Evolutionary conservation across 805 yeast genomes (phyloP), one percentile per base, ranked within the genome.

Genomic region (Saturnispora gosingensis): DNA sequence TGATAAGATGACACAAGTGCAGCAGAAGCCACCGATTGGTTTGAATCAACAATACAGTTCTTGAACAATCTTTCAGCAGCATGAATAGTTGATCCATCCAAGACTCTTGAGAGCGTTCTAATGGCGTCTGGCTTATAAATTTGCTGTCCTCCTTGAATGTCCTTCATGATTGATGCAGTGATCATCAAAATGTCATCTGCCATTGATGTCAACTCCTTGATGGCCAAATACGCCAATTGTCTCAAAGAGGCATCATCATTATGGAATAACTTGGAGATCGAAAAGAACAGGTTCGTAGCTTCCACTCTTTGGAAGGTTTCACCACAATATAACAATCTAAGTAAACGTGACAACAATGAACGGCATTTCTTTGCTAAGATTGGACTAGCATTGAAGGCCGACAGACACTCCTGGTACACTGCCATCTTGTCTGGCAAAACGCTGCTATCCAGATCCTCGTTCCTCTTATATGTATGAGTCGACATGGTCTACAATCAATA

Each of bases 101-200:
- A 76, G 36, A 93, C 96, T 58, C 95, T 80, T 20, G 90, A 81
- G 61, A 93, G 76, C 0, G 98, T 85, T 67, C 99, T 82, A 56
- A 93, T 85, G 24, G 99, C 98, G 65, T 93, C 85, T 52, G 99
- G 97, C 64, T 89, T 88, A 70, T 85, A 89, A 55, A 88, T 73
- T 57, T 80, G 73, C 54, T 88, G 95, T 52, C 91, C 91, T 58
- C 82, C 83, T 71, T 95, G 97, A 50, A 93, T 88, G 71, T 93
- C 99, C 71, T 90, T 90, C 97, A 93, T 93, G 64, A 93, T 90
- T 27, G 96, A 89, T 2, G 97, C 88, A 27, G 99, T 93, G 27
- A 91, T 97, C 98, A 93, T 93, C 68, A 93, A 78, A 52, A 89
- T 88, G 68, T 93, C 97, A 59, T 88, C 87, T 20, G 97, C 88